These are phyloP conservation scores for Komagataella kurtzmanii DNA, from an alignment of 805 yeast species.

Conservation along the genomic window DNA sequence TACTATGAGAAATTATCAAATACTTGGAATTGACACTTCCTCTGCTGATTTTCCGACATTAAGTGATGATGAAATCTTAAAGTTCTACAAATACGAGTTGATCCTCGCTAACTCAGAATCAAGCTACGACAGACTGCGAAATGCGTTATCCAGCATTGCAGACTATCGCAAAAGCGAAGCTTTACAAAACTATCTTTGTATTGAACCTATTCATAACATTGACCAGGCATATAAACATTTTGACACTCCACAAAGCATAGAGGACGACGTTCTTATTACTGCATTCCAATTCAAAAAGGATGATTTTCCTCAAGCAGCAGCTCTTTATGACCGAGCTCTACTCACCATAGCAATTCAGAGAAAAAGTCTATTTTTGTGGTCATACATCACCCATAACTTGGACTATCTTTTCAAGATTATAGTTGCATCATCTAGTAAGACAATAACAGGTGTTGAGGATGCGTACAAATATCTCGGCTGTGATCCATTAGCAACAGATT, in stretches of 20 bases:
- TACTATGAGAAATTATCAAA: constrained; percentile 12
- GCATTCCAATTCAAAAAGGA: constrained; percentile 55
- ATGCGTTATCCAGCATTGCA: constrained; percentile 25
- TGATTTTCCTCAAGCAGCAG: constrained; percentile 31
- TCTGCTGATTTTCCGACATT: constrained; percentile 8
- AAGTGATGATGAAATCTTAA: constrained; percentile 14
- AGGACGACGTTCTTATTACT: constrained; percentile 61
- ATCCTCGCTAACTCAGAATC: constrained; percentile 9
- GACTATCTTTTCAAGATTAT: constrained; percentile 13
- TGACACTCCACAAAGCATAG: constrained; percentile 37
- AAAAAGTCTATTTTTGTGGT: constrained; percentile 42
- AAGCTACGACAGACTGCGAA: constrained; percentile 19
- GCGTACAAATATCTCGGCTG: constrained; percentile 39
- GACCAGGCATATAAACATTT: constrained; percentile 37
- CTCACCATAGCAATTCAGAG: constrained; percentile 47
- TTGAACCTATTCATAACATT: constrained; percentile 32
- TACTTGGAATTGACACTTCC: constrained; percentile 14
- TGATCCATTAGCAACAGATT: constrained; percentile 39
- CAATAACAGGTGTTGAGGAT: constrained; percentile 12
- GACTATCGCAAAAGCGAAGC: constrained; percentile 20
- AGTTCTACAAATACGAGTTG: constrained; percentile 13
- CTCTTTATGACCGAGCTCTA: constrained; percentile 38
- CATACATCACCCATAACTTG: constrained; percentile 33
- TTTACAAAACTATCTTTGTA: constrained; percentile 23
- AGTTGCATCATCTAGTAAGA: neutral